Conservation (phyloP, 1,139 yeast genomes). For the Yamadazyma mexicana region DNA sequence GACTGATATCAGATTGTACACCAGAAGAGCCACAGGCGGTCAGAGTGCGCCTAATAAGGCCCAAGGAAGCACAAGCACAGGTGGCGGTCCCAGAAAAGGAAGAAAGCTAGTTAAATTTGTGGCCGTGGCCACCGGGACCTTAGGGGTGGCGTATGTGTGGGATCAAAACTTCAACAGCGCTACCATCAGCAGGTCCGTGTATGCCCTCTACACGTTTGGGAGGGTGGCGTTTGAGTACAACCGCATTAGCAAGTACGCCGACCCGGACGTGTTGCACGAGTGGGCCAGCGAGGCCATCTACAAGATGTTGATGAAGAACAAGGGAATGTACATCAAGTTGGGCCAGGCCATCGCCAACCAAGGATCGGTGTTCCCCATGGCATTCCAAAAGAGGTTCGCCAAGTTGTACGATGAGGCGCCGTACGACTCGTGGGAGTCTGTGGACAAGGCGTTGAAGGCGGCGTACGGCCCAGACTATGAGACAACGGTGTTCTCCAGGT, state of each 20-base stretch:
- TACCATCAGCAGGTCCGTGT: constrained; percentile 49
- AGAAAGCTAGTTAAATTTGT: not conserved
- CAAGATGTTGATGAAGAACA: constrained; percentile 53
- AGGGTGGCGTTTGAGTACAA: constrained; percentile 64
- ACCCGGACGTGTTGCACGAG: constrained; percentile 56
- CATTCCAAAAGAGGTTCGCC: constrained; percentile 55
- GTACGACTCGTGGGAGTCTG: constrained; percentile 56
- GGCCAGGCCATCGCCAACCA: constrained; percentile 80
- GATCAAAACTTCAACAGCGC: constrained; percentile 50
- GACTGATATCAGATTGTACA: too few relatives aligned
- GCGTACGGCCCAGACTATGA: constrained; percentile 51
- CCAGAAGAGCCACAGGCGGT: too few relatives aligned
- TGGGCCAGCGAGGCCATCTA: constrained; percentile 57
- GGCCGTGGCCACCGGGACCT: constrained; percentile 9
- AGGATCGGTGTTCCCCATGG: constrained; percentile 64
- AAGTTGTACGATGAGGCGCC: constrained; percentile 72
- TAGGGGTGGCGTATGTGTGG: constrained; percentile 25
- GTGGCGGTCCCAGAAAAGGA: not conserved
- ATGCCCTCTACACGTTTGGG: constrained; percentile 50
- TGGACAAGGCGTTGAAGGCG: constrained; percentile 44
- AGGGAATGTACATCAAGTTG: constrained; percentile 72
- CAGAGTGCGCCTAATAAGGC: too few relatives aligned
- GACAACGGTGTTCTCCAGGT: constrained; percentile 39
- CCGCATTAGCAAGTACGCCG: constrained; percentile 41
- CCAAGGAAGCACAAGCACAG: too few relatives aligned